phyloP scores from a whole-genome alignment of 2,329 filamentous ascomycete species.

The Neonectria hederae region DNA sequence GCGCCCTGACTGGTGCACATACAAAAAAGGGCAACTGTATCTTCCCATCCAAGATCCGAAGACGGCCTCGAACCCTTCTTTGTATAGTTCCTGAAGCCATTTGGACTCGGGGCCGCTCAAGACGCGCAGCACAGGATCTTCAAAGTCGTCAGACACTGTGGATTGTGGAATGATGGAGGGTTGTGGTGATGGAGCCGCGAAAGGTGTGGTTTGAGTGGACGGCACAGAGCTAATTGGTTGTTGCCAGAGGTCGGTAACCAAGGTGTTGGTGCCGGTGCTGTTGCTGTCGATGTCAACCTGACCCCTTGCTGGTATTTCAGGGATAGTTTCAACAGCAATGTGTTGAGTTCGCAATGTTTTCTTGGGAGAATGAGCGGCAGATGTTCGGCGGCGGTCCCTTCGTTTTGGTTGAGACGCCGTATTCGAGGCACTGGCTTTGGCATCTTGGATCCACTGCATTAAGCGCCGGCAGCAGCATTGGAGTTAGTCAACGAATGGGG shows the following conservation, averaged over 20 bases:
- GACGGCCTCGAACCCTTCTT: conserved; percentile 49
- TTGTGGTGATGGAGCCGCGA: background rate
- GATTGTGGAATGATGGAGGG: conserved; percentile 1
- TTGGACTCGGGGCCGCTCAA: conserved; percentile 25
- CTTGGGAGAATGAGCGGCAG: conserved; percentile 21
- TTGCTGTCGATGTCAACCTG: background rate
- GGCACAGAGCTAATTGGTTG: background rate
- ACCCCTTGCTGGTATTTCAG: background rate
- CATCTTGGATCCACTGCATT: conserved; percentile 41
- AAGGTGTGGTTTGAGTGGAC: background rate
- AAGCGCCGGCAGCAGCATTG: background rate
- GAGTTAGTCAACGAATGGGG: conserved; percentile 8
- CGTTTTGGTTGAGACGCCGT: conserved; percentile 18
- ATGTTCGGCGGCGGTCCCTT: conserved; percentile 26
- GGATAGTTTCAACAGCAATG: background rate
- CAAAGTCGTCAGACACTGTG: background rate
- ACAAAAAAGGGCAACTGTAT: conserved; percentile 55
- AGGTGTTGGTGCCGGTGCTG: background rate
- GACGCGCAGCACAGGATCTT: conserved; percentile 6
- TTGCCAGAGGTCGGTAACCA: background rate
- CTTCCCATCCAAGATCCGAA: conserved; percentile 55
- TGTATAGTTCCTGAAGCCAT: conserved; percentile 46
- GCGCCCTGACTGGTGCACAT: conserved; percentile 24
- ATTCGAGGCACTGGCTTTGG: conserved; percentile 20
- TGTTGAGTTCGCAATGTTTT: conserved; percentile 12